These are phyloP conservation scores for Plenodomus tracheiphilus DNA, from an alignment of 2,329 filamentous ascomycete species.

Conservation along the genomic window DNA sequence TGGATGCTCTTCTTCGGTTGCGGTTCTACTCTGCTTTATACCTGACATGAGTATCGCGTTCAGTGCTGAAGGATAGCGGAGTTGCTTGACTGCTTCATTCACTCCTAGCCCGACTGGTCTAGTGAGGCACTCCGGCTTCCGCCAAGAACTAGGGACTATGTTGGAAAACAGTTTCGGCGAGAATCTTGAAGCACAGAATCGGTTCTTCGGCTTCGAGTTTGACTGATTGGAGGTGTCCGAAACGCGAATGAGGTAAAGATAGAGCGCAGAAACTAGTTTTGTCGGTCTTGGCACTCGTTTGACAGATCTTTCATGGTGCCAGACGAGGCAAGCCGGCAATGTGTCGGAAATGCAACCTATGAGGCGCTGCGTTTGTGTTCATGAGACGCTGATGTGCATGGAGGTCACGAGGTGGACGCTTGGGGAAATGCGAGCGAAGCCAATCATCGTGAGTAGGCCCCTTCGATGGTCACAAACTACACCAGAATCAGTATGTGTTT, in stretches of 20 bases:
- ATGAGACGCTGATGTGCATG: slow-evolving; percentile 18
- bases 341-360: slow-evolving; percentile 7
- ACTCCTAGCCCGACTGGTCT: slow-evolving; percentile 11
- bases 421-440: slow-evolving; percentile 3
- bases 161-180: slow-evolving; percentile 19
- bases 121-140: slow-evolving; percentile 27
- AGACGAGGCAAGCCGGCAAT: slow-evolving; percentile 5
- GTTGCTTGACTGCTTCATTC: slow-evolving; percentile 5
- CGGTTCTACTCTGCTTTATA: slow-evolving; percentile 32
- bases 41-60: slow-evolving; percentile 5
- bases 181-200: slow-evolving; percentile 16
- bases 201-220: slow-evolving; percentile 10
- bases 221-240: slow-evolving; percentile 15
- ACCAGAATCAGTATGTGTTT: neutral
- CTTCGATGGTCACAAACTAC: no score
- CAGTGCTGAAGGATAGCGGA: neutral
- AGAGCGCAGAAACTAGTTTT: slow-evolving; percentile 19
- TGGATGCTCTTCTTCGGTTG: slow-evolving; percentile 33
- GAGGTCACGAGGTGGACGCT: neutral
- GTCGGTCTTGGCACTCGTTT: slow-evolving; percentile 17
- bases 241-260: slow-evolving; percentile 32
- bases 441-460: no score
- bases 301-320: slow-evolving; percentile 8
- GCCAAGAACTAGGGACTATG: slow-evolving; percentile 34
- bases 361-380: slow-evolving; percentile 2